A percentile compares a stretch with the other conserved stretches of the same genome.
These are phyloP conservation scores for Pseudotsuga menziesii DNA, from an alignment of 75 land plant species.

Conservation along the genomic window DNA sequence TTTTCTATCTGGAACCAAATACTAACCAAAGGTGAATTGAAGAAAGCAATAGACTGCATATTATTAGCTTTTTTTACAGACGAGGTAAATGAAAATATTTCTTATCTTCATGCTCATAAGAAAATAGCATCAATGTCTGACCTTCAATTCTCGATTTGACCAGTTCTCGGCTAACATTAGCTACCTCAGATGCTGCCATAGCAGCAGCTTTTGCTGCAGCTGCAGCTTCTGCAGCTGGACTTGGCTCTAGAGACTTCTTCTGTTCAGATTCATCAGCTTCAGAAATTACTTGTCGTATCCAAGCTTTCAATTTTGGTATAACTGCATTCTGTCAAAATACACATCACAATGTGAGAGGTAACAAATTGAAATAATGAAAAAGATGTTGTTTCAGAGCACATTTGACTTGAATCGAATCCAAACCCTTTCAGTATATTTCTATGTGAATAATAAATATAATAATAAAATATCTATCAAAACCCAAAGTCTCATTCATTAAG, in stretches of 20 bases:
- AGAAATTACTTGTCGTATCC: conserved; percentile 50
- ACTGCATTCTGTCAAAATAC: conserved; percentile 10
- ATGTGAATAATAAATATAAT: not conserved
- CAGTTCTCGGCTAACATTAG: conserved; percentile 59
- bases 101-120: not conserved
- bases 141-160: conserved; percentile 54
- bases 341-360: not conserved
- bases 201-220: conserved; percentile 82
- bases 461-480: not conserved
- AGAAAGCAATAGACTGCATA: not conserved
- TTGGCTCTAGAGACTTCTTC: conserved; percentile 22
- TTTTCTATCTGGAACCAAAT: conserved; percentile 40
- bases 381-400: not conserved
- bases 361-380: not conserved
- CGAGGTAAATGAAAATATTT: not conserved
- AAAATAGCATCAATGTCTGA: conserved; percentile 8
- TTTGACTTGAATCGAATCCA: not conserved
- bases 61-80: not conserved
- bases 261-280: conserved; percentile 29
- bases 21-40: not conserved
- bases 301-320: conserved; percentile 60
- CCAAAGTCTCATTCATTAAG: not conserved
- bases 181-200: conserved; percentile 60
- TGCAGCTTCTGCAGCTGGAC: conserved; percentile 47
- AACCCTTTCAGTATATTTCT: not conserved